Evolutionary conservation across 441 rosid species (phyloP), one percentile per base, ranked within the genome.

Genomic region (Jatropha multifida): DNA sequence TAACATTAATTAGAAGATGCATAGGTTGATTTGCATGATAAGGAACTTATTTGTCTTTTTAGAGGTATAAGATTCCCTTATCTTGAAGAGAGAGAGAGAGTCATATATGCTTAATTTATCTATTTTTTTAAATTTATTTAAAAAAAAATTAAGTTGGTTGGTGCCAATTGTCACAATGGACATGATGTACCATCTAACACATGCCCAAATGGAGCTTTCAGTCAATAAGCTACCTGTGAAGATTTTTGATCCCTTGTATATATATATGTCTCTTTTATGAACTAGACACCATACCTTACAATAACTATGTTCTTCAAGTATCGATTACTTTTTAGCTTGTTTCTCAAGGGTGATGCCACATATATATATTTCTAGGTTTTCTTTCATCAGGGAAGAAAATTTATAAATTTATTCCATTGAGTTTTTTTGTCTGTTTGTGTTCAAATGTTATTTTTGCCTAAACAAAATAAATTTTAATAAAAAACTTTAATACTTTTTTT

Each of bases 161-260:
- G 85, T 79, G 82, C 69, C 26, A 60, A 48, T 10, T 80, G 75
- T 69, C 65, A 73, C 76, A 68, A 48, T 74, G 76, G 75, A 81
- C 72, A 78, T 76, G 89, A 84, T 81, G 81, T 78, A 62, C 65
- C 71, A 85, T 82, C 89, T 68, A 81, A 69, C 32, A 2, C 76
- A 32, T 69, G 64, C 6, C 11, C 17, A 11, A 55, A 44, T 58
- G 40, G 44, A 42, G 12, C 48, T 64, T 72, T 56, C 59, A 58
- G 73, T 75, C 73, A 68, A 75, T 75, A 51, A 75, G 73, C 65
- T 68, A 68, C 40, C 67, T 58, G 37, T 75, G 67, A 67, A 26
- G 71, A 3, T 60, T 55, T 64, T 4, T 32, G 0, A 32, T 32
- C 32, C 32, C 32, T 32, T 32, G 59, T 20, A 55, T 42, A 27